phyloP scores from a whole-genome alignment of 148 eudicot species.

The Cornus florida region DNA sequence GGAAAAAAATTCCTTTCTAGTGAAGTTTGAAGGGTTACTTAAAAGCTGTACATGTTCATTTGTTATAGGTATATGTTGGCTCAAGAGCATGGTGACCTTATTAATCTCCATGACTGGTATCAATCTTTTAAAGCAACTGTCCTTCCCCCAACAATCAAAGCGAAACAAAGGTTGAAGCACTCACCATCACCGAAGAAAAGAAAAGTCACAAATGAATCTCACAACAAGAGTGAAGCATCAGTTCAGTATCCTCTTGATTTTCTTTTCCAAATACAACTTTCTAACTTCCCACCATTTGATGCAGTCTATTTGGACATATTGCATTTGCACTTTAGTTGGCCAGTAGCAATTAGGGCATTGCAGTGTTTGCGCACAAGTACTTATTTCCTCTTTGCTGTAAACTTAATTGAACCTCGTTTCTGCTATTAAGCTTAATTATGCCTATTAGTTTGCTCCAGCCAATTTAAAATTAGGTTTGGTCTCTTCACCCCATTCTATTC shows the following conservation, averaged over 20 bases:
- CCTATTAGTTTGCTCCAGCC: not conserved
- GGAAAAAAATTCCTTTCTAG: not conserved
- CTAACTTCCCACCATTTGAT: not conserved
- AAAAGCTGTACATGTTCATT: not conserved
- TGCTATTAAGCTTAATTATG: not conserved
- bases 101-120: conserved; percentile 91
- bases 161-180: conserved; percentile 46
- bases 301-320: not conserved
- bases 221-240: conserved; percentile 51
- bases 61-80: conserved; percentile 67
- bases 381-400: not conserved
- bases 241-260: conserved; percentile 70
- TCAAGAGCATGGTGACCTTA: conserved; percentile 92
- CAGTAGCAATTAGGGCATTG: not conserved
- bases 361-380: not conserved
- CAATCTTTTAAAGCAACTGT: conserved; percentile 73
- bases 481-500: not conserved
- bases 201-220: conserved; percentile 35
- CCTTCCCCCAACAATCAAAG: conserved; percentile 30
- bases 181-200: conserved; percentile 75
- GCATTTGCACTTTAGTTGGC: not conserved
- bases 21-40: not conserved
- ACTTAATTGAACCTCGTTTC: not conserved
- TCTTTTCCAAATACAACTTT: not conserved
- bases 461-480: not conserved